Evolutionary conservation across 169 alveolate species (phyloP), one percentile per base, ranked within the genome.

Genomic region (Plasmodium malariae): DNA sequence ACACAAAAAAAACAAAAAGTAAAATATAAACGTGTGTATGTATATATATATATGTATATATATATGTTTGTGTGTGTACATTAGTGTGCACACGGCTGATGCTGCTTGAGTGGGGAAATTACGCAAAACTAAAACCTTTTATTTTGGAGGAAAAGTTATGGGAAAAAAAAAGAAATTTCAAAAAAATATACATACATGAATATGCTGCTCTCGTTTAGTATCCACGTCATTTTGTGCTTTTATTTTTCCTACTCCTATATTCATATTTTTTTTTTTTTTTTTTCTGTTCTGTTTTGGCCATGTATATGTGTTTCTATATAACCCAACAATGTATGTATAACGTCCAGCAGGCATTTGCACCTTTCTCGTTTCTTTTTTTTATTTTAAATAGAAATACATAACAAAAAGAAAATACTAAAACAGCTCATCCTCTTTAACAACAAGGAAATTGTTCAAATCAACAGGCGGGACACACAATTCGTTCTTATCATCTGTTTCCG

Each of bases 341-440:
- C 51, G 51, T 40, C n/a, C n/a, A n/a, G n/a, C 45, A n/a, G n/a
- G n/a, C n/a, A 34, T 0, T 24, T 67, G 12, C n/a, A 34, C 24
- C 54, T 49, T 48, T 4, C 32, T 12, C n/a, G 40, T 69, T 69
- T 21, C 32, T 5, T 14, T 62, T 34, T 30, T 62, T 60, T 26
- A 30, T 30, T 34, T 14, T 12, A 40, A 5, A 40, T 40, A 24
- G 21, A 30, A 65, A 14, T 28, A 34, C 72, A 40, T 9, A 6
- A 28, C 28, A 19, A 14, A 9, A 43, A 67, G 57, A n/a, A 34
- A 71, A 24, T 5, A 21, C 62, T 62, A 78, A 55, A 78, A 78
- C 6, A 78, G 43, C 32, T 78, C 89, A 26, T 51, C 89, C 65
- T 78, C 89, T 51, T 78, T 78, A 48, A 78, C 48, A 4, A 78